Conservation (phyloP, 371 early-diverging fungal species). For the Apophysomyces ossiformis region DNA sequence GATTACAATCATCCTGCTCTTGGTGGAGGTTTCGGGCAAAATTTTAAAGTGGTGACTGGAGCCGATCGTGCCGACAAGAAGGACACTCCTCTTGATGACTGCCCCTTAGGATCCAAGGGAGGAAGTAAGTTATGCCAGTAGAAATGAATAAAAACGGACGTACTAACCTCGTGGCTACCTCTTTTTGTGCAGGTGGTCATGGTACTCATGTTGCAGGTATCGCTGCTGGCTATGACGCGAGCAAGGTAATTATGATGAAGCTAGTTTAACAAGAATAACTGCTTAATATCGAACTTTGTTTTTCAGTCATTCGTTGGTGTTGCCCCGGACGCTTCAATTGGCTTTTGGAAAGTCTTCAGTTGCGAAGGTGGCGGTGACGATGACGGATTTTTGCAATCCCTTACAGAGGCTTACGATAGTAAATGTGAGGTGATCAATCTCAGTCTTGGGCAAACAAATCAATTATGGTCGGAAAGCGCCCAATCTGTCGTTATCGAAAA, state of each 20-base stretch:
- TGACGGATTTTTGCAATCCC: neutral
- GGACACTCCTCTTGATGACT: constrained; percentile 17
- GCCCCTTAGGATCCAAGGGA: constrained; percentile 15
- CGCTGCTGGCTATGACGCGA: constrained; percentile 57
- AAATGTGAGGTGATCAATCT: constrained; percentile 1
- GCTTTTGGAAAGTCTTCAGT: neutral
- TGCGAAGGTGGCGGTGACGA: neutral
- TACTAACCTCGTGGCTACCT: neutral
- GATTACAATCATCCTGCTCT: constrained; percentile 71
- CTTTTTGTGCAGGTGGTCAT: constrained; percentile 27
- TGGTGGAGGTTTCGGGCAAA: constrained; percentile 63
- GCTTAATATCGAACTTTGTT: neutral
- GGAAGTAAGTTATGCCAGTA: constrained; percentile 14
- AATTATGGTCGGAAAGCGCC: neutral
- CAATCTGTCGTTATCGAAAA: neutral
- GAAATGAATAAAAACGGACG: neutral
- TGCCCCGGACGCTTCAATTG: neutral
- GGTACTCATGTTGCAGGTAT: constrained; percentile 75
- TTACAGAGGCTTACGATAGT: neutral
- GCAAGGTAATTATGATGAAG: constrained; percentile 14
- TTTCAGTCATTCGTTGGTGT: neutral
- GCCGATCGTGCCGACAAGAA: constrained; percentile 4
- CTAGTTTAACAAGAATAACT: constrained; percentile 6
- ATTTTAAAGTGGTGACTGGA: constrained; percentile 21
- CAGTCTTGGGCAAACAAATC: neutral